Base-by-base conservation (phyloP, 495 filamentous ascomycete genomes). In the Xylaria nigripes region DNA sequence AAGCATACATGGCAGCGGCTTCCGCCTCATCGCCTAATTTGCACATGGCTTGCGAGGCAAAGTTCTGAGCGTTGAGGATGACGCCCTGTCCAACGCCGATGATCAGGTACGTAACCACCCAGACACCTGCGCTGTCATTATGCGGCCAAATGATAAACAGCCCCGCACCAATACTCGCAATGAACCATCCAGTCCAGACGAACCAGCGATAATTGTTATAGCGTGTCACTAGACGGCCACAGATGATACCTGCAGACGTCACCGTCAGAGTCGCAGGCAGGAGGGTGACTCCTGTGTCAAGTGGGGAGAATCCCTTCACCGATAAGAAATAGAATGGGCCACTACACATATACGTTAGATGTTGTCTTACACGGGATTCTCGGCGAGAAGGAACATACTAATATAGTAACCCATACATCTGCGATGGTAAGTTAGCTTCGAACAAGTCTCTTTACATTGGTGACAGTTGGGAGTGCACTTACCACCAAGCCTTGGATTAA, bases 251-350 rank as follows among this genome's bases (percentile, higher is more conserved):
- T 1, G 68, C 61, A 1, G 75, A 71, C 0, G 76, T 67, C 7
- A 79, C 66, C 12, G 76, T 73, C 22, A 79, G 69, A 15, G 72
- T 76, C 25, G 65, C 63, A 0, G 80, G 76, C 42, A 85, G 68
- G 13, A 83, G 59, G 2, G 75, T 69, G 6, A 84, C 61, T 8
- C 85, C 84, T 1, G 82, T 68, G 2, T 81, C 54, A 6, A 80
- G 78, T 0, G 80, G 71, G 0, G 71, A 66, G 45, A 76, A 72
- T 45, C 70, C 76, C 50, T 81, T 79, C 24, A 85, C 75, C 8
- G 80, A 76, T 48, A 81, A 69, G 60, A 83, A 84, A 65, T 84
- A 89, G 21, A 90, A 71, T 0, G 84, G 76, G 27, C 84, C 79
- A 84, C 58, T 87, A 85, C 0, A 88, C 58, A 8, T 49, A 51